Conservation (phyloP, 495 filamentous ascomycete species). For the Polyplosphaeria fusca region DNA sequence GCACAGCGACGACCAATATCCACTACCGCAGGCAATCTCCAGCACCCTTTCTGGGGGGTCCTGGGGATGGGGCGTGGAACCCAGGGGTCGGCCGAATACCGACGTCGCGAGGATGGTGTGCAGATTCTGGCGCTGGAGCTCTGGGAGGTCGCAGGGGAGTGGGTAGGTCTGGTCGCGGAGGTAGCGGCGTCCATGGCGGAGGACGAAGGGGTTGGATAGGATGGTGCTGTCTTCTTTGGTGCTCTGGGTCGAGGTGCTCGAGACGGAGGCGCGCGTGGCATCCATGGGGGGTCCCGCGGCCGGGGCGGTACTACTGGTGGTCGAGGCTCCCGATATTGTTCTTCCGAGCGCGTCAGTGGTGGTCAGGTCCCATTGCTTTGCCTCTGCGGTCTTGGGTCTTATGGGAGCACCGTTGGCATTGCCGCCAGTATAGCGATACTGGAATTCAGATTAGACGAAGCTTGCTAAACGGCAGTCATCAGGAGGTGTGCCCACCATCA, state of each 20-base stretch:
- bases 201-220: conserved; percentile 56
- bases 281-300: conserved; percentile 23
- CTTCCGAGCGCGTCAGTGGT: conserved; percentile 34
- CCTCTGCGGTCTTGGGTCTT: conserved; percentile 27
- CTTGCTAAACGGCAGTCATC: conserved; percentile 9
- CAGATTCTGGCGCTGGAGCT: conserved; percentile 83
- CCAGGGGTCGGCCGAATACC: conserved; percentile 76
- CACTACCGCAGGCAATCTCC: conserved; percentile 85
- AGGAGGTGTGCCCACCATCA: conserved; percentile 28
- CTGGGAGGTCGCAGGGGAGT: conserved; percentile 80
- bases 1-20: conserved; percentile 83
- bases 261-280: conserved; percentile 30
- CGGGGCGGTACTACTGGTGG: conserved; percentile 12
- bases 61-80: conserved; percentile 61
- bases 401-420: conserved; percentile 26
- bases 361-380: conserved; percentile 33
- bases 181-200: conserved; percentile 74
- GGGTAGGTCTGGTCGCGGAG: conserved; percentile 79
- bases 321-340: conserved; percentile 30
- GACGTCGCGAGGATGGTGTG: conserved; percentile 76
- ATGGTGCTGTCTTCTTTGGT: conserved; percentile 22
- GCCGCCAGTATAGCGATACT: conserved; percentile 31
- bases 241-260: conserved; percentile 33
- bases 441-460: conserved; percentile 25
- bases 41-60: conserved; percentile 73